Base-by-base conservation (phyloP, 305 asterid genomes). In the Solanum hybrid region DNA sequence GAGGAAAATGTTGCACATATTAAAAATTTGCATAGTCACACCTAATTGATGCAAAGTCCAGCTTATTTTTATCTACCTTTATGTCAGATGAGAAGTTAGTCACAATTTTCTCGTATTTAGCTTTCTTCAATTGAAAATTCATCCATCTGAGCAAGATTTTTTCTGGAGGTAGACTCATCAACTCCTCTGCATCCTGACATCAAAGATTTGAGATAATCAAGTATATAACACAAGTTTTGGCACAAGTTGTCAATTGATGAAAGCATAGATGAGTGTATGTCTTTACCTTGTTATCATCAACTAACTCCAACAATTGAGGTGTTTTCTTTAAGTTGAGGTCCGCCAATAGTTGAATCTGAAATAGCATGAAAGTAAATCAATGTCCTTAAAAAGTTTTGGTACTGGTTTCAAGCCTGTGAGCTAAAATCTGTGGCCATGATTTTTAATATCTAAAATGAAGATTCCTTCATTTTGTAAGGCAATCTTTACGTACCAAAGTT, bases 141-240 rank as follows among this genome's bases (percentile, higher is more conserved):
- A 98, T 95, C 99, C 99, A 98, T 89, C 96, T 95, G 56, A 98
- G 95, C 85, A 98, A 93, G 89, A 98, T 91, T 93, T 98, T 98
- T 91, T 98, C 99, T 6, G 99, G 99, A 29, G 98, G 89, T 89
- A 98, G 91, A 90, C 97, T 91, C 94, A 95, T 95, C 90, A 97
- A 95, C 94, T 97, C 99, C 89, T 97, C 99, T 86, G 95, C 94
- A 64, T 96, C 98, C 99, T 97, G 95, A 19, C 9, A 88, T 71
- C 40, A 78, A 69, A 86, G 24, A 51, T 29, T 51, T 84, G 73
- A 84, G 17, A 85, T 32, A 56, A 56, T 85, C n/a, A 32, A 56
- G 88, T 7, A 56, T 6, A 32, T 22, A 37, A 34, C 7, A 76
- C 13, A 27, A 75, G 34, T 80, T 71, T 56, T 34, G 87, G 75